These are phyloP conservation scores for Ulota crispa DNA, from an alignment of 225 moss, liverwort and hornwort genomes.

Conservation along the genomic window DNA sequence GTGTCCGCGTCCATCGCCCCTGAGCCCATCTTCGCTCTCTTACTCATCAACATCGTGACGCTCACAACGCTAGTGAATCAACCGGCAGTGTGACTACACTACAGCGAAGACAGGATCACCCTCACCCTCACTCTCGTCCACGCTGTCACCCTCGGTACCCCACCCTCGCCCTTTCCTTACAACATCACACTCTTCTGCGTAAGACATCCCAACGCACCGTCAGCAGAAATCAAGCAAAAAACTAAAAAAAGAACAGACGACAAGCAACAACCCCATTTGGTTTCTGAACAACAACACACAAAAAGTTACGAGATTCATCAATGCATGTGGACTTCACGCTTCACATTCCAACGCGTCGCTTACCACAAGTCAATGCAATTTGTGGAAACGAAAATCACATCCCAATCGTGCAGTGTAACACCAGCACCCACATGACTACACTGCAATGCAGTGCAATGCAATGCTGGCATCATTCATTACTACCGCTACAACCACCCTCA, in stretches of 20 bases:
- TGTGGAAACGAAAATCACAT: background rate
- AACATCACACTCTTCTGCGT: background rate
- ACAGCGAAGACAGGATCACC: background rate
- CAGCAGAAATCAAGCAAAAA: background rate
- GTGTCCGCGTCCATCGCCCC: conserved; percentile 21
- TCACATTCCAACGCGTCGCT: background rate
- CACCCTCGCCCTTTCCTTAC: background rate
- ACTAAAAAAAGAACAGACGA: background rate
- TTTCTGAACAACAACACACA: background rate
- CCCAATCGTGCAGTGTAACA: conserved; percentile 22
- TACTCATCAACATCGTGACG: conserved; percentile 28
- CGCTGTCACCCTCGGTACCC: background rate
- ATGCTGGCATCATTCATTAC: conserved; percentile 31
- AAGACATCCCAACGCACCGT: background rate
- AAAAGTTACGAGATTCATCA: background rate
- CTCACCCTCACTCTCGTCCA: conserved; percentile 15
- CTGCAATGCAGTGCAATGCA: background rate
- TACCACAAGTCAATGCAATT: background rate
- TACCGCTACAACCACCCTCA: conserved; percentile 29
- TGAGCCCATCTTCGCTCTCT: conserved; percentile 44
- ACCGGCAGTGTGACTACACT: background rate
- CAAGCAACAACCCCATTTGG: background rate
- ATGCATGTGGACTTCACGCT: background rate
- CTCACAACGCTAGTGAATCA: background rate
- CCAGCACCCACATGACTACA: conserved; percentile 5